Conservation (phyloP, 2,329 filamentous ascomycete genomes). For the Xylariales sp. region DNA sequence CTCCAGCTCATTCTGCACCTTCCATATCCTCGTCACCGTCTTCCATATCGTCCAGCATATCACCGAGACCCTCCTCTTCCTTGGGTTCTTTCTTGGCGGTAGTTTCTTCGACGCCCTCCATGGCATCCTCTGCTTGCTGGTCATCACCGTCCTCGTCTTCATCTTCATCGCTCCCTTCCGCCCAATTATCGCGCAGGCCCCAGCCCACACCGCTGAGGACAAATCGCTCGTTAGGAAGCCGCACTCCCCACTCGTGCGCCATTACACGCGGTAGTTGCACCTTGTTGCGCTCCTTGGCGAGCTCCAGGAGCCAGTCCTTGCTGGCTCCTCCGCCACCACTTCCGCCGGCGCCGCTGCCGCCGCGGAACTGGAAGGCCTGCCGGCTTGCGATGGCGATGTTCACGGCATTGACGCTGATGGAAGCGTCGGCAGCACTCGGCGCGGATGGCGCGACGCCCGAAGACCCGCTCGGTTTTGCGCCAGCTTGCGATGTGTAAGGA, state of each 20-base stretch:
- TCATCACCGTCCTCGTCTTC: constrained; percentile 37
- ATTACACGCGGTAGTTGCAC: constrained; percentile 59
- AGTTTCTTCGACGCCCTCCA: constrained; percentile 42
- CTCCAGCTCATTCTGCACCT: constrained; percentile 24
- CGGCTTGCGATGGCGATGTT: constrained; percentile 68
- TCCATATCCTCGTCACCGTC: constrained; percentile 52
- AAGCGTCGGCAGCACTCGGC: constrained; percentile 43
- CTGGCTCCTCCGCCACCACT: constrained; percentile 45
- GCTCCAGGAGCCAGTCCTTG: constrained; percentile 74
- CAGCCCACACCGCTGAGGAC: constrained; percentile 63
- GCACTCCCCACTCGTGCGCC: constrained; percentile 63
- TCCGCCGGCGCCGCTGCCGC: constrained; percentile 41
- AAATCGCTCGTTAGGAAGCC: constrained; percentile 64
- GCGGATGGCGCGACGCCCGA: constrained; percentile 44
- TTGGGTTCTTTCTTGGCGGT: constrained; percentile 30
- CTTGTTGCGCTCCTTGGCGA: constrained; percentile 68
- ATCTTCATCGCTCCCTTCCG: constrained; percentile 33
- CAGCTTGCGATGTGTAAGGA: constrained; percentile 59
- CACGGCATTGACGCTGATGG: constrained; percentile 63
- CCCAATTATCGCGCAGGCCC: constrained; percentile 59
- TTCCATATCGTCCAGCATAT: constrained; percentile 50
- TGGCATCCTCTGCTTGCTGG: constrained; percentile 40
- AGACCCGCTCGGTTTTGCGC: constrained; percentile 44
- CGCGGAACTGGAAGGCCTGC: constrained; percentile 64
- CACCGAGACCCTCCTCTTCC: constrained; percentile 47